A percentile compares a stretch with the other conserved stretches of the same genome.
phyloP scores from a whole-genome alignment of 257 asterid species.

The Lantana camara region DNA sequence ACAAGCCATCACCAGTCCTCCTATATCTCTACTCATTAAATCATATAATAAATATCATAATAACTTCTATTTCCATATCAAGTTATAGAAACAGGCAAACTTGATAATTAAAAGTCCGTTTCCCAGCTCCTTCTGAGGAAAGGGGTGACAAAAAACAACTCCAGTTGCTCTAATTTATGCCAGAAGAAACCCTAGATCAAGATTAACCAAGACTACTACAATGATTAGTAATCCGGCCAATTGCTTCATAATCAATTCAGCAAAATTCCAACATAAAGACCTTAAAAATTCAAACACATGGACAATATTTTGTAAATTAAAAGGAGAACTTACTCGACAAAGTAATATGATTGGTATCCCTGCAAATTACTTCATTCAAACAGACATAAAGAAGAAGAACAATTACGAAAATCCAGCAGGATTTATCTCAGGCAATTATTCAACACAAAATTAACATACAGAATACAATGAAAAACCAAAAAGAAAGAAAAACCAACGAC shows the following conservation, averaged over 20 bases:
- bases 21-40: neutral
- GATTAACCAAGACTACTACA: neutral
- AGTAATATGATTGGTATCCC: neutral
- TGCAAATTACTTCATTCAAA: neutral
- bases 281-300: neutral
- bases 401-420: neutral
- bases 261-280: neutral
- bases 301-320: neutral
- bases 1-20: neutral
- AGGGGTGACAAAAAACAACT: neutral
- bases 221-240: too few relatives aligned
- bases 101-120: too few relatives aligned
- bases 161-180: slow-evolving; percentile 13
- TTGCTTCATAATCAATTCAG: neutral
- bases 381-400: neutral
- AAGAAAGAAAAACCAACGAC: neutral
- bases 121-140: slow-evolving; percentile 1
- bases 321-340: neutral
- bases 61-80: neutral
- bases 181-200: neutral
- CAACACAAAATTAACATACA: neutral
- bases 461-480: neutral
- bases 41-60: slow-evolving; percentile 16
- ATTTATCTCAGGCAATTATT: neutral
- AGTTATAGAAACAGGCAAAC: neutral